Conservation (phyloP, 805 yeast species). For the Candida insectalens region DNA sequence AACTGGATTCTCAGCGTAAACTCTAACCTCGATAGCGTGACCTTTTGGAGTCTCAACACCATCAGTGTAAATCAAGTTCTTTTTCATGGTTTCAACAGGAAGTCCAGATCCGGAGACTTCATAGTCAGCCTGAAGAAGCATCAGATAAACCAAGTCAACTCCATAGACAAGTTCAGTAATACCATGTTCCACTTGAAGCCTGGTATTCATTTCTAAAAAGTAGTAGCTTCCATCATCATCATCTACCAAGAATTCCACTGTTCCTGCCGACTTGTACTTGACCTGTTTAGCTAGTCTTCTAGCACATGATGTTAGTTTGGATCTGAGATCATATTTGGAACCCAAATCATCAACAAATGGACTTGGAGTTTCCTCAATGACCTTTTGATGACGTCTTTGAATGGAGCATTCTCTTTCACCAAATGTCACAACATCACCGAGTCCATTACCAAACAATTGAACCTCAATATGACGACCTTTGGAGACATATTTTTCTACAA, state of each 20-base stretch:
- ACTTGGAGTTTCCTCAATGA: conserved; percentile 22
- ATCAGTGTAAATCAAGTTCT: conserved; percentile 6
- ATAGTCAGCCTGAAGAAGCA: conserved; percentile 20
- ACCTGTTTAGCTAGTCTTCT: conserved; percentile 12
- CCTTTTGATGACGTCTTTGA: conserved; percentile 24
- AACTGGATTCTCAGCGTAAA: conserved; percentile 21
- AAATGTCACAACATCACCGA: conserved; percentile 17
- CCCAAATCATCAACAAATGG: conserved; percentile 13
- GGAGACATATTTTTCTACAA: conserved; percentile 18
- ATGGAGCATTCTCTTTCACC: conserved; percentile 24
- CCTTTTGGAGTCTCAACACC: conserved; percentile 17
- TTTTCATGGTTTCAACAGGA: conserved; percentile 8
- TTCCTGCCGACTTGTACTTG: conserved; percentile 22
- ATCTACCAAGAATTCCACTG: conserved; percentile 22
- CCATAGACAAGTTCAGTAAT: conserved; percentile 18
- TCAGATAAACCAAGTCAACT: conserved; percentile 18
- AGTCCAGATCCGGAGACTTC: conserved; percentile 14
- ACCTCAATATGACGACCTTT: conserved; percentile 21
- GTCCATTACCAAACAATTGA: conserved; percentile 21
- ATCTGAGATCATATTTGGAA: conserved; percentile 8
- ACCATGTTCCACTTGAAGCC: conserved; percentile 24
- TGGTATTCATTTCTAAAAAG: conserved; percentile 21
- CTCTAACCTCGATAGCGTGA: conserved; percentile 20
- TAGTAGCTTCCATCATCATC: conserved; percentile 16
- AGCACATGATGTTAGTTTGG: conserved; percentile 12